Base-by-base conservation (phyloP, 805 yeast species). In the Myxozyma geophila region DNA sequence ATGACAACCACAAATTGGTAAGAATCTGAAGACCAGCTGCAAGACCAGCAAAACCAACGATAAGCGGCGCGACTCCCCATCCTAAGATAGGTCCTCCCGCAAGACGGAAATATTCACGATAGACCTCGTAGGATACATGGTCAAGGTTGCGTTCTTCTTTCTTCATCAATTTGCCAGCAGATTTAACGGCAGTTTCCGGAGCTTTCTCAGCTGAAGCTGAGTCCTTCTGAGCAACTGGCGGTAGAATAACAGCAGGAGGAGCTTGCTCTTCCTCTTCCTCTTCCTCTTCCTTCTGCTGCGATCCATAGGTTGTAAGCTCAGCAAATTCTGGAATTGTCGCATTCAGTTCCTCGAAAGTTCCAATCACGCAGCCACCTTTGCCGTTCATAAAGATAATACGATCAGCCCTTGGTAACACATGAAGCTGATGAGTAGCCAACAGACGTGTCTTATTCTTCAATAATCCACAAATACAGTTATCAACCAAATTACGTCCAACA, bases 341-440 rank as follows among this genome's bases (percentile, higher is more conserved):
- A 54, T 77, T 72, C 63, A 91, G 75, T 56, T 87, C 87, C 0
- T 79, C 82, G 19, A 83, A 78, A 0, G 88, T 81, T 12, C 92
- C 97, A 46, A 84, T 74, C 28, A 51, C 54, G 37, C 88, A 76
- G 0, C 82, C 70, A 0, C 90, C 86, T 58, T 88, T 89, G 17
- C 88, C 85, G 36, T 70, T 73, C 70, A 91, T 75, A 64, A 87
- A 89, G 10, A 91, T 79, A 37, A 91, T 77, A 53, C 87, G 80
- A 73, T 87, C 90, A 15, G 96, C 95, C 59, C 81, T 76, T 17
- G 83, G 83, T 65, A 90, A 82, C 64, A 90, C 78, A 6, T 90
- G 84, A 57, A 91, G 78, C 73, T 91, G 96, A 74, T 90, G 97
- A 0, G 97, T 91, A 1, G 96, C 95, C 70, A 90, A 78, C 8